A percentile compares a stretch with the other conserved stretches of the same genome.
These are phyloP conservation scores for Diaporthe nobilis DNA, from an alignment of 2,329 filamentous ascomycete species.

Conservation along the genomic window DNA sequence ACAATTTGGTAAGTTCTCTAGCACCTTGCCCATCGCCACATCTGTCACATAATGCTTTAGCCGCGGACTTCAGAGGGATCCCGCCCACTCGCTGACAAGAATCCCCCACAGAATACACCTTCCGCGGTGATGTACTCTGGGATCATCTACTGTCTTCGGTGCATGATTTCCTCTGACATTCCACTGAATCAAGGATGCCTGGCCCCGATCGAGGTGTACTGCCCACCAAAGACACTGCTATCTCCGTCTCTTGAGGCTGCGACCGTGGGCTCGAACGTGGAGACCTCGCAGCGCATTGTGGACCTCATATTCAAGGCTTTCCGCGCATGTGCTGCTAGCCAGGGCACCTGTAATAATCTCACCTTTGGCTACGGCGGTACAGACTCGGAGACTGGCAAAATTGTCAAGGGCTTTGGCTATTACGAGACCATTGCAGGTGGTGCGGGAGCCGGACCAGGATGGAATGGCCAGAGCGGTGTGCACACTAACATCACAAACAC, in stretches of 20 bases:
- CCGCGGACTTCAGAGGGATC: background rate
- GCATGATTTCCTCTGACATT: conserved; percentile 48
- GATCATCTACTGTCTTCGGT: conserved; percentile 50
- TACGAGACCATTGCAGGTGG: conserved; percentile 47
- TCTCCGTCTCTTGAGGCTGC: conserved; percentile 49
- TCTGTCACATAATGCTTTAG: conserved; percentile 68
- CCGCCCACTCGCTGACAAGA: background rate
- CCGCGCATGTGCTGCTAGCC: conserved; percentile 46
- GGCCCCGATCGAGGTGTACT: conserved; percentile 46
- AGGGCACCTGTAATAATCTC: conserved; percentile 49
- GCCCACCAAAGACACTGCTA: conserved; percentile 48
- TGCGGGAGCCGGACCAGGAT: conserved; percentile 44
- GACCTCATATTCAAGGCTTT: conserved; percentile 51
- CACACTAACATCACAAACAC: conserved; percentile 47
- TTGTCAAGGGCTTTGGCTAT: conserved; percentile 33
- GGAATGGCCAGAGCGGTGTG: conserved; percentile 44
- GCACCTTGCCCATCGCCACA: background rate
- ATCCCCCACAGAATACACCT: conserved; percentile 54
- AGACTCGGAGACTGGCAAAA: conserved; percentile 9
- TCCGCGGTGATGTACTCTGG: conserved; percentile 54
- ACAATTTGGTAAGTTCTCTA: conserved; percentile 60
- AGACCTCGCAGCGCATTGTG: conserved; percentile 49
- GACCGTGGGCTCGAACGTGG: conserved; percentile 47
- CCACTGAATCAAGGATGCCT: conserved; percentile 52
- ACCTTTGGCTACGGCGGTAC: conserved; percentile 47